These are phyloP conservation scores for Botrytis cinerea DNA, from an alignment of 2,329 filamentous ascomycete species.

Conservation along the genomic window DNA sequence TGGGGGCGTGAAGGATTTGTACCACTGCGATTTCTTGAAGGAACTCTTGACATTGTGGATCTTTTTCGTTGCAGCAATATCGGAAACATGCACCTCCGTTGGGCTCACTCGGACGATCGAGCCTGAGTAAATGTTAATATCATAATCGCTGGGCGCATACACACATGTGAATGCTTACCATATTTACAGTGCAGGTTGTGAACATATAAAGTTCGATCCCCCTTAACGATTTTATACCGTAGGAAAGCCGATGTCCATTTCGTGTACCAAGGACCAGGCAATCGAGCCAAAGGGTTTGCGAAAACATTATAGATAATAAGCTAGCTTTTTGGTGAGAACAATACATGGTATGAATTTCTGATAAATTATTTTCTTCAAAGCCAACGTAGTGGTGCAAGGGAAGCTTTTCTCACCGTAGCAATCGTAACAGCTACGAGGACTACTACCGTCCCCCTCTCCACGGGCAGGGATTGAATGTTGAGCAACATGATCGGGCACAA, in stretches of 20 bases:
- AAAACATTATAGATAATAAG: not conserved
- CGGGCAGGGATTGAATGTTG: too few relatives aligned
- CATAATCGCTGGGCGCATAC: too few relatives aligned
- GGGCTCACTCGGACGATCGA: not conserved
- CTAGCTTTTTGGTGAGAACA: not conserved
- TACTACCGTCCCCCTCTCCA: too few relatives aligned
- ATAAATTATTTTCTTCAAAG: too few relatives aligned
- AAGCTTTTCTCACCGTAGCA: too few relatives aligned
- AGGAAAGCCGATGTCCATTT: not conserved
- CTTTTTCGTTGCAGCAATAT: not conserved
- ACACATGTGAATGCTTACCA: not conserved
- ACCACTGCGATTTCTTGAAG: not conserved
- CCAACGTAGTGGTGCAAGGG: too few relatives aligned
- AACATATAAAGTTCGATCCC: not conserved
- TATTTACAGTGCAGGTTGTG: not conserved
- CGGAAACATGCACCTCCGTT: not conserved
- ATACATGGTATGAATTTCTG: too few relatives aligned
- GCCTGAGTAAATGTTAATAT: not conserved
- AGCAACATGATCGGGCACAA: too few relatives aligned
- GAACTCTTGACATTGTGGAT: not conserved
- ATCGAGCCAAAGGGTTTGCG: not conserved
- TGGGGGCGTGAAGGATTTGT: not conserved
- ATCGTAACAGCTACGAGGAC: too few relatives aligned
- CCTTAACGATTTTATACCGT: not conserved
- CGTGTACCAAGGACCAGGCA: not conserved